Conservation (phyloP, 1,139 yeast species). For the Candida sp. region DNA sequence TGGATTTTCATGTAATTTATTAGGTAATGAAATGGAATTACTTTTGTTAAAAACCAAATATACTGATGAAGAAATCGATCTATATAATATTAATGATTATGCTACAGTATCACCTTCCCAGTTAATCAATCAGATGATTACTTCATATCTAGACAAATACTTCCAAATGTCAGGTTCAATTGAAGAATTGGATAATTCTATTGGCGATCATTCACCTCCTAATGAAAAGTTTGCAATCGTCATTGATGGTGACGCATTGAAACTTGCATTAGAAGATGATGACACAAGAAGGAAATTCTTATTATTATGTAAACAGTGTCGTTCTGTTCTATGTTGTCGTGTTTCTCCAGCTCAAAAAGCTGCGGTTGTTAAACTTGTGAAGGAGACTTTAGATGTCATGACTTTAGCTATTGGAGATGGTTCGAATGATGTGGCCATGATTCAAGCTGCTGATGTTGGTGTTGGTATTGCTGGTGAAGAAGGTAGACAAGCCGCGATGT, state of each 20-base stretch:
- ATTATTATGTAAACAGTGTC: conserved; percentile 87
- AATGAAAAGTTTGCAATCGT: conserved; percentile 75
- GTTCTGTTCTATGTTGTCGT: conserved; percentile 93
- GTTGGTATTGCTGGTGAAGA: conserved; percentile 99
- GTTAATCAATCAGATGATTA: conserved; percentile 54
- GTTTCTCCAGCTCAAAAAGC: conserved; percentile 98
- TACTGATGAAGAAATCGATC: conserved; percentile 28
- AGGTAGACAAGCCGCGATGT: conserved; percentile 98
- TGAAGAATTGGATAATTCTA: conserved; percentile 60
- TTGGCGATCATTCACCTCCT: conserved; percentile 74
- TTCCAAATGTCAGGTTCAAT: conserved; percentile 63
- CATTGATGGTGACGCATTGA: conserved; percentile 91
- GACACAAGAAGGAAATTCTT: conserved; percentile 65
- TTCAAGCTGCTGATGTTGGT: conserved; percentile 98
- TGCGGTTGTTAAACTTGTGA: conserved; percentile 88
- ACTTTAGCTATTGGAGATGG: conserved; percentile 97
- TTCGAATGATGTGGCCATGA: conserved; percentile 98
- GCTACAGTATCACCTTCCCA: conserved; percentile 23
- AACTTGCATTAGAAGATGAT: conserved; percentile 59
- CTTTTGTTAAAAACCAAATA: conserved; percentile 34
- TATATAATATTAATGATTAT: conserved; percentile 23
- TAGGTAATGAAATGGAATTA: conserved; percentile 47
- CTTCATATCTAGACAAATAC: conserved; percentile 56
- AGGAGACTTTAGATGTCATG: conserved; percentile 72
- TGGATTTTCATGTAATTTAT: conserved; percentile 49